Percentiles rank a stretch among this genome's conserved stretches.
phyloP scores from a whole-genome alignment of 2,329 filamentous ascomycete species.

The Harringtonia lauricola region DNA sequence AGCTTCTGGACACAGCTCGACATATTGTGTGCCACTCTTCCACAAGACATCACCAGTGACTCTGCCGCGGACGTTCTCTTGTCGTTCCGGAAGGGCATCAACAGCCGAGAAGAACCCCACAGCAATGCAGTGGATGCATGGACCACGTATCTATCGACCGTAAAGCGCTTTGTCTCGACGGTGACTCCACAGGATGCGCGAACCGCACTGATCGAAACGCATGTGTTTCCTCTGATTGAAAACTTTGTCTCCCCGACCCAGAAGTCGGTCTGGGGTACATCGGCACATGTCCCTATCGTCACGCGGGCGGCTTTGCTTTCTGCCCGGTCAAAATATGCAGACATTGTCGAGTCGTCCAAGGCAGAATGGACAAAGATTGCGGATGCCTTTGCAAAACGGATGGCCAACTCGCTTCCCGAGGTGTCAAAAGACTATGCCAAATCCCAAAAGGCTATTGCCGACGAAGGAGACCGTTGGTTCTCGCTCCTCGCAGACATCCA shows the following conservation, averaged over 20 bases:
- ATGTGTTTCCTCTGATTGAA: slow-evolving; percentile 42
- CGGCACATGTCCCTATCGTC: slow-evolving; percentile 24
- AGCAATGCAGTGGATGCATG: slow-evolving; percentile 60
- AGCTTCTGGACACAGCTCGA: slow-evolving; percentile 64
- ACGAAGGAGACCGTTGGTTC: slow-evolving; percentile 59
- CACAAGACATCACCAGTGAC: slow-evolving; percentile 31
- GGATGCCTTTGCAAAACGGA: slow-evolving; percentile 48
- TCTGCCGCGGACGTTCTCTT: slow-evolving; percentile 51
- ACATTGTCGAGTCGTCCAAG: slow-evolving; percentile 36
- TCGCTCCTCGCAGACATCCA: slow-evolving; percentile 39
- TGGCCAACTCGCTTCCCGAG: slow-evolving; percentile 69
- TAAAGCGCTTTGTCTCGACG: slow-evolving; percentile 38
- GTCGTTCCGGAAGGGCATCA: slow-evolving; percentile 60
- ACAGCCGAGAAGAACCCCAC: slow-evolving; percentile 62
- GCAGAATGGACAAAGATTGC: slow-evolving; percentile 54
- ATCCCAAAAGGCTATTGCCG: slow-evolving; percentile 59
- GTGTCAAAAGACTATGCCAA: slow-evolving; percentile 65
- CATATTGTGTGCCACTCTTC: slow-evolving; percentile 50
- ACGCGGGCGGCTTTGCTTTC: slow-evolving; percentile 36
- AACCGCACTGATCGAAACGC: slow-evolving; percentile 31
- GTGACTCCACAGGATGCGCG: slow-evolving; percentile 34
- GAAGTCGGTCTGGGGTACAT: slow-evolving; percentile 21
- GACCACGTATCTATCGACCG: slow-evolving; percentile 60
- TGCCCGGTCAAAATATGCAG: slow-evolving; percentile 26
- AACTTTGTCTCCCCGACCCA: slow-evolving; percentile 39